Evolutionary conservation across 805 yeast species (phyloP), one percentile per base, ranked within the genome.

Genomic region (Kodamaea hsintzibuensis): DNA sequence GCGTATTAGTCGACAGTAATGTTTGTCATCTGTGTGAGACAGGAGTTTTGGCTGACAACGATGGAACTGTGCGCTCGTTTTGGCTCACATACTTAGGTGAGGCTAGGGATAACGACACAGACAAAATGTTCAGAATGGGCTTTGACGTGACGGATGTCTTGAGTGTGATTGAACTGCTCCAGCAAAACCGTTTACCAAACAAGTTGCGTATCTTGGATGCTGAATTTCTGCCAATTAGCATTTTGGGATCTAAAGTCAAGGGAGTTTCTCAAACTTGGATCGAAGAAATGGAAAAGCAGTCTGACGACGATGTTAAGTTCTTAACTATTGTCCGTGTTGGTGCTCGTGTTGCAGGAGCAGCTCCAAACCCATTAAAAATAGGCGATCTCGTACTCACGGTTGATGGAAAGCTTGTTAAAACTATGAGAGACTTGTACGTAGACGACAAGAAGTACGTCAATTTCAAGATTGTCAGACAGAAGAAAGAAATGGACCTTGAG

Each of bases 191-290:
- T 17, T 67, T 70, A 1, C 91, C 93, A 4, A 60, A 62, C 37
- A 73, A 79, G 27, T 65, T 85, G 42, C 78, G 88, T 56, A 84
- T 90, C 48, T 78, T 92, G 49, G 97, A 91, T 64, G 86, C 89
- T 38, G 97, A 90, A 62, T 84, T 90, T 60, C 80, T 81, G 13
- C 77, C 91, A 0, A 74, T 88, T 35, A 80, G 89, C 1, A 75
- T 91, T 19, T 79, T 84, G 22, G 86, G 83, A 63, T 96, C 96
- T 2, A 83, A 97, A 69, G 82, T 89, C 45, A 80, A 89, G 63
- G 96, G 96, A n/a, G 96, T 91, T 18, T 82, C 95, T 0, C 93
- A 89, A 60, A 83, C 82, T 43, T 91, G 96, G 96, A 87, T 92
- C 56, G 64, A 76, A 37, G 78, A 76, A 57, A 79, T 89, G 65